A percentile compares a stretch with the other conserved stretches of the same genome.
Evolutionary conservation across 2,329 filamentous ascomycete species (phyloP).

Genomic region (Metarhizium rileyi): DNA sequence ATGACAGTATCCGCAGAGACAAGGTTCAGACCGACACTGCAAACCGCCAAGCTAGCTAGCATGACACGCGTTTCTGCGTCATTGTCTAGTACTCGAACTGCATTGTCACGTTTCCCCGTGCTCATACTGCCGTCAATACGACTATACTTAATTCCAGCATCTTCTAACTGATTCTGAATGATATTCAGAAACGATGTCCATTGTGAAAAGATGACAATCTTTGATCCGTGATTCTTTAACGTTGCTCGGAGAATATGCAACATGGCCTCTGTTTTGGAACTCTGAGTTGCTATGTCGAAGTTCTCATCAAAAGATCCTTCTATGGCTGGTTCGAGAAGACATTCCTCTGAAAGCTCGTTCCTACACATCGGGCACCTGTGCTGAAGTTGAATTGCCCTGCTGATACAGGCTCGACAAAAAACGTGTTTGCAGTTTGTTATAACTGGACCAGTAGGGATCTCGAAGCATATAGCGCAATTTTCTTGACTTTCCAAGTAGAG

Average conservation of each 20-base stretch:
- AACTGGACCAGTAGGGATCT: slow-evolving; percentile 59
- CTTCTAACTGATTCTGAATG: slow-evolving; percentile 57
- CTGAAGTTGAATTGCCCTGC: slow-evolving; percentile 62
- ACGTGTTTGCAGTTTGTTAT: slow-evolving; percentile 80
- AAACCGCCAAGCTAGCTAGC: slow-evolving; percentile 73
- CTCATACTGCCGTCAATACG: slow-evolving; percentile 78
- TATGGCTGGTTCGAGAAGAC: slow-evolving; percentile 54
- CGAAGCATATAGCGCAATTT: slow-evolving; percentile 74
- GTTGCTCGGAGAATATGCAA: slow-evolving; percentile 65
- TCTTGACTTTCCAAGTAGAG: slow-evolving; percentile 72
- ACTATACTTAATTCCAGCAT: slow-evolving; percentile 51
- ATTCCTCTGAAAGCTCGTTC: slow-evolving; percentile 49
- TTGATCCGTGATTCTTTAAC: slow-evolving; percentile 51
- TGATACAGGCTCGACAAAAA: slow-evolving; percentile 67
- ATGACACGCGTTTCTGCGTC: slow-evolving; percentile 63
- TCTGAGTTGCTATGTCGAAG: slow-evolving; percentile 55
- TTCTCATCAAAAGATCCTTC: slow-evolving; percentile 39
- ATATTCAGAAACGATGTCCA: slow-evolving; percentile 69
- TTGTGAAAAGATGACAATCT: slow-evolving; percentile 66
- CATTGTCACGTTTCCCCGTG: slow-evolving; percentile 57
- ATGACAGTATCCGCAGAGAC: slow-evolving; percentile 81
- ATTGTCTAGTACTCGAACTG: slow-evolving; percentile 56
- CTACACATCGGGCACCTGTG: slow-evolving; percentile 81
- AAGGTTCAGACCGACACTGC: slow-evolving; percentile 77
- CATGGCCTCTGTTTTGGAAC: slow-evolving; percentile 74